Percentiles rank a stretch among this genome's conserved stretches.
These are phyloP conservation scores for Hyphopichia buzzinii DNA, from an alignment of 1,139 yeast species.

Conservation along the genomic window DNA sequence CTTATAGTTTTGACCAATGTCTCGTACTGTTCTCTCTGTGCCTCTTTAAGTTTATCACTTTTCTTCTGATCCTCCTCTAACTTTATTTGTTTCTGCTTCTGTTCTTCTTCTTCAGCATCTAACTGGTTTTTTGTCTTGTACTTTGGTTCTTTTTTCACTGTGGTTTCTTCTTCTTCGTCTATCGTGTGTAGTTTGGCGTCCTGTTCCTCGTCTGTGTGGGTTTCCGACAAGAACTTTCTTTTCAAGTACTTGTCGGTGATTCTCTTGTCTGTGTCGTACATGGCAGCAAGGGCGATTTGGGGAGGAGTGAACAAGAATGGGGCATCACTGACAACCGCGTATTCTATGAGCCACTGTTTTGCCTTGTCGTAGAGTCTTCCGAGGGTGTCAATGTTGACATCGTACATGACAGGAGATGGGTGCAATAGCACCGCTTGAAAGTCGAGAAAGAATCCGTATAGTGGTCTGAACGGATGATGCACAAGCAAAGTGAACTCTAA, in stretches of 20 bases:
- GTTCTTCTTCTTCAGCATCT: conserved; percentile 9
- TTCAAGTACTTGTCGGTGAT: conserved; percentile 65
- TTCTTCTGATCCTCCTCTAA: conserved; percentile 7
- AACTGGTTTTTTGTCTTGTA: conserved; percentile 5
- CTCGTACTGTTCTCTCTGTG: conserved; percentile 33
- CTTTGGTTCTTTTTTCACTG: not conserved
- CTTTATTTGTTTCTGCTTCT: conserved; percentile 3
- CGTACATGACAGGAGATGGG: conserved; percentile 35
- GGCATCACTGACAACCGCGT: conserved; percentile 69
- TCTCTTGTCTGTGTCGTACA: conserved; percentile 64
- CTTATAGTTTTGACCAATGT: conserved; percentile 43
- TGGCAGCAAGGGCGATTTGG: conserved; percentile 87
- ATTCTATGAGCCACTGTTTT: conserved; percentile 59
- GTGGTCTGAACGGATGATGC: conserved; percentile 84
- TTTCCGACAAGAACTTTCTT: conserved; percentile 45
- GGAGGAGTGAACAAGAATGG: conserved; percentile 85
- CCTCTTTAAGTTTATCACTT: conserved; percentile 4
- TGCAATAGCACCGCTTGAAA: conserved; percentile 61
- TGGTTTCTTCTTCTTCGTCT: conserved; percentile 10
- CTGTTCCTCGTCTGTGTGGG: conserved; percentile 7
- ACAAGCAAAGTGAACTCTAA: conserved; percentile 77
- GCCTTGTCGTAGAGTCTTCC: conserved; percentile 68
- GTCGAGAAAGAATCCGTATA: conserved; percentile 91
- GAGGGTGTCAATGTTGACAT: conserved; percentile 40
- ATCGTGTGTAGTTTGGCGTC: conserved; percentile 13